Conservation (phyloP, 2,329 filamentous ascomycete species). For the Nemania diffusa region DNA sequence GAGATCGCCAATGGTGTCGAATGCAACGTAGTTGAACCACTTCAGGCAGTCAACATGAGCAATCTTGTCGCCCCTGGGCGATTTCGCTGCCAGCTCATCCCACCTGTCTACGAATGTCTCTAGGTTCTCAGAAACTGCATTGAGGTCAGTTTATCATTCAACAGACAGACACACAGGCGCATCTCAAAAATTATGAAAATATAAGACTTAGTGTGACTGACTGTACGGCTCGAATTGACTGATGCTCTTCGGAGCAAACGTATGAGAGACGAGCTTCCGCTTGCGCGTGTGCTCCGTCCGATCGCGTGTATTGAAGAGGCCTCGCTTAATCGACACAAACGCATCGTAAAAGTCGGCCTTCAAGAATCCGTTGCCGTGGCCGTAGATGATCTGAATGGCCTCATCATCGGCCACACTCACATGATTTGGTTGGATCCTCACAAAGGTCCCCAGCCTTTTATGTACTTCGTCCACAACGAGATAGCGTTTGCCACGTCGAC, state of each 20-base stretch:
- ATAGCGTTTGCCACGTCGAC: slow-evolving; percentile 73
- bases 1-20: slow-evolving; percentile 64
- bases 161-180: not conserved
- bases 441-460: slow-evolving; percentile 79
- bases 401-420: slow-evolving; percentile 82
- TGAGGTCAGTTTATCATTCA: slow-evolving; percentile 6
- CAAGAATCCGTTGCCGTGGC: slow-evolving; percentile 79
- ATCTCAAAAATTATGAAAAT: not conserved
- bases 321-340: slow-evolving; percentile 86
- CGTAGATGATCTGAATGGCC: slow-evolving; percentile 82
- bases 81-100: slow-evolving; percentile 67
- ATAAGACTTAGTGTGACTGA: slow-evolving; percentile 18
- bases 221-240: slow-evolving; percentile 88
- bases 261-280: slow-evolving; percentile 88
- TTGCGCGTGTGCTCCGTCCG: slow-evolving; percentile 86
- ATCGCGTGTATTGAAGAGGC: slow-evolving; percentile 90
- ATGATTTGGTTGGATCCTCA: slow-evolving; percentile 86
- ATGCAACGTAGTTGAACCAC: slow-evolving; percentile 80
- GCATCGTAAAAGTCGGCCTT: slow-evolving; percentile 90
- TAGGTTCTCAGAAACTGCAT: slow-evolving; percentile 74
- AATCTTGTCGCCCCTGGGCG: slow-evolving; percentile 59
- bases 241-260: slow-evolving; percentile 84
- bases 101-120: slow-evolving; percentile 78
- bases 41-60: slow-evolving; percentile 77
- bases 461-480: slow-evolving; percentile 75